Conservation (phyloP, 768 basidiomycete species). For the Suillus tomentosus region DNA sequence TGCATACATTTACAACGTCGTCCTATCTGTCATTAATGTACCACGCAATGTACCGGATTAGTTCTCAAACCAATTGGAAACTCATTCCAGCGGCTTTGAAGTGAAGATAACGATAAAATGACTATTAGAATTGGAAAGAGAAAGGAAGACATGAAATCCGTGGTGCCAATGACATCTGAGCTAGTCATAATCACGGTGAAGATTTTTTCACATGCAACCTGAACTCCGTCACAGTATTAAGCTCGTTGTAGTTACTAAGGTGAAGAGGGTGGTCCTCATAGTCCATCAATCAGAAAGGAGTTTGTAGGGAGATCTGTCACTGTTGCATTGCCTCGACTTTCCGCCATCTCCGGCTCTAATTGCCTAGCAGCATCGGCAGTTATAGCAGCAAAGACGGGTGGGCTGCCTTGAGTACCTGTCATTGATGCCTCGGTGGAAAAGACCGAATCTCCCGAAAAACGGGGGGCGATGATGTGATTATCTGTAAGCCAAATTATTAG, state of each 20-base stretch:
- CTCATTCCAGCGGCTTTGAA: not conserved
- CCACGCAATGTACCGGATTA: conserved; percentile 27
- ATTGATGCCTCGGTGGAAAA: not conserved
- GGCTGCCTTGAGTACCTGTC: not conserved
- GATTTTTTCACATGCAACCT: not conserved
- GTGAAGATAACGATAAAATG: conserved; percentile 9
- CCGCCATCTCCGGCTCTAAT: not conserved
- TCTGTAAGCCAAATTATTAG: conserved; percentile 28
- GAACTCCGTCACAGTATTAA: not conserved
- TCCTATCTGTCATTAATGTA: conserved; percentile 33
- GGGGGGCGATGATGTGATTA: conserved; percentile 39
- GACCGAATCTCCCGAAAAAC: not conserved
- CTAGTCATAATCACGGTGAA: not conserved
- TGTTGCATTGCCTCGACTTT: conserved; percentile 6
- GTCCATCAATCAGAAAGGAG: conserved; percentile 5
- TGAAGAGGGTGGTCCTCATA: not conserved
- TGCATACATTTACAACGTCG: conserved; percentile 16
- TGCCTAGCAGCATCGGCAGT: not conserved
- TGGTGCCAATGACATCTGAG: conserved; percentile 6
- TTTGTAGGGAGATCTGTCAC: conserved; percentile 4
- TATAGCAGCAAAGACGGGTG: not conserved
- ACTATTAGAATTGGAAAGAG: conserved; percentile 3
- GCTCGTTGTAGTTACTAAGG: conserved; percentile 2
- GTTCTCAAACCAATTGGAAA: conserved; percentile 16
- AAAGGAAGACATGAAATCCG: not conserved